These are phyloP conservation scores for Ammopiptanthus mongolicus DNA, from an alignment of 306 rosid genomes.

Conservation along the genomic window DNA sequence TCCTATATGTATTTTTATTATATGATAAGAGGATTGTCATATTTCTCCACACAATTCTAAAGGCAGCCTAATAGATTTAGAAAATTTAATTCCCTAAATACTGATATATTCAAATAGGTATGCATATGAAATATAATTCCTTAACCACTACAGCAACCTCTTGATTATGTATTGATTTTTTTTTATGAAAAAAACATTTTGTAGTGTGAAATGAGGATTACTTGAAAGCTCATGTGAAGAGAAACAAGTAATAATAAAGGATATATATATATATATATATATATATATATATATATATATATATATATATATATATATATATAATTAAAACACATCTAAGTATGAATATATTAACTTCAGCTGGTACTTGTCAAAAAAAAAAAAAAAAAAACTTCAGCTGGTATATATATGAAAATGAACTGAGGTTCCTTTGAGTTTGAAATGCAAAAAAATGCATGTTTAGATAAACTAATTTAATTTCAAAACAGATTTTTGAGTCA, in stretches of 20 bases:
- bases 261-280: too few relatives aligned
- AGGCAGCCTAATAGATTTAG: background rate
- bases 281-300: too few relatives aligned
- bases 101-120: background rate
- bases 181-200: background rate
- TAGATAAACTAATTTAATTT: background rate
- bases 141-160: background rate
- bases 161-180: background rate
- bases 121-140: background rate
- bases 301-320: too few relatives aligned
- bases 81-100: background rate
- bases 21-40: background rate
- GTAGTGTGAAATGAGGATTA: background rate
- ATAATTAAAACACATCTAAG: background rate
- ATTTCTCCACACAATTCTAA: background rate
- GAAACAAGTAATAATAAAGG: too few relatives aligned
- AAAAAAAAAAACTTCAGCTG: background rate
- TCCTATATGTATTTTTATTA: background rate
- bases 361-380: too few relatives aligned
- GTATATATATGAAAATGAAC: too few relatives aligned
- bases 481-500: background rate
- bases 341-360: too few relatives aligned
- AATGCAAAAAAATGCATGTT: background rate
- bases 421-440: too few relatives aligned
- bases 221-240: background rate